Base-by-base conservation (phyloP, 1,139 yeast species). In the Suhomyces atakaporum region DNA sequence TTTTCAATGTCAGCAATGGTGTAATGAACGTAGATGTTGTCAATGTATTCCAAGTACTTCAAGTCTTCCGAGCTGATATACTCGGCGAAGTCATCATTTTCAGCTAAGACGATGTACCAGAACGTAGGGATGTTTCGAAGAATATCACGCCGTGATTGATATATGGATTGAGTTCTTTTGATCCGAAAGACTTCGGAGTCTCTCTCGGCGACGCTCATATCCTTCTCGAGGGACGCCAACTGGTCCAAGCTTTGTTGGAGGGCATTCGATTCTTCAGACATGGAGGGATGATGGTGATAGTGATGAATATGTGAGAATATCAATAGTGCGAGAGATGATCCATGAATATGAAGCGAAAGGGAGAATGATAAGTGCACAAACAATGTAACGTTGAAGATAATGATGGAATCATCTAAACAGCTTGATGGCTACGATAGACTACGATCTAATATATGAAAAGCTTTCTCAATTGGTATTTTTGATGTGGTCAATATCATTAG, bases 71-170 rank as follows among this genome's bases (percentile, higher is more conserved):
- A 75, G 38, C 77, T 68, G 18, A 84, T 65, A 50, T 75, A 83
- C 44, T 84, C 90, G 16, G 84, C 81, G 55, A 84, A 83, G 48
- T 84, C 89, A 28, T 81, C 83, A 54, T 83, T 84, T 53, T 83
- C 86, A 0, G 88, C 84, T 14, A 84, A 60, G 0, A 83, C 87
- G 39, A 83, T 75, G 56, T 81, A 82, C 94, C 94, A 84, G 54
- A 84, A 83, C 45, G 77, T 77, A 1, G 86, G 85, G 30, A 84
- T 75, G 4, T 64, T 53, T 7, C 49, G 40, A 16, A 79, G 62
- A 16, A 73, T 62, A 7, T 50, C 53, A 30, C 82, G 66, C 50
- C 94, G 63, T 36, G 69, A 59, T 7, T 50, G 55, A 53, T 75
- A 83, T 11, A 81, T 66, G 16, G 71, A 65, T 42, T 72, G 74